phyloP scores from a whole-genome alignment of 1,139 yeast genomes.

The Barnettozyma hawaiiensis region DNA sequence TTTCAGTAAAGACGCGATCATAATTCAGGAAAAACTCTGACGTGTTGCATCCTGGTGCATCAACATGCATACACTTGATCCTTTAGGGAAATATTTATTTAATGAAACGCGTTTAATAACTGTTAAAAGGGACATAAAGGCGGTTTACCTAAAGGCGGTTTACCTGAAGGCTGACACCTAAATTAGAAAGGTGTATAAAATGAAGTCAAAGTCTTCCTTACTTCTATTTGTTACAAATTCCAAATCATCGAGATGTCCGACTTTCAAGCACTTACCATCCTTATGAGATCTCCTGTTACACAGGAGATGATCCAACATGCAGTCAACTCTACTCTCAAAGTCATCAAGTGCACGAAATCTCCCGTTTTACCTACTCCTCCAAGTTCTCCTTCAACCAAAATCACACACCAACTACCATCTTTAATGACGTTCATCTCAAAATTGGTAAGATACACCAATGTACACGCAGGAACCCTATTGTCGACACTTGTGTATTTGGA shows the following conservation, averaged over 20 bases:
- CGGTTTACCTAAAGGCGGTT: too few species aligned
- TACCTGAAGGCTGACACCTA: neutral
- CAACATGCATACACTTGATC: neutral
- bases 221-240: neutral
- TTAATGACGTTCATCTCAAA: constrained; percentile 68
- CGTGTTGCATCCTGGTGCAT: neutral
- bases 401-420: constrained; percentile 43
- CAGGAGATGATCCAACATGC: constrained; percentile 62
- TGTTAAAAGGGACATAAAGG: neutral
- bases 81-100: neutral
- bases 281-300: constrained; percentile 52
- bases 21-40: neutral
- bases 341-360: constrained; percentile 47
- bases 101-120: neutral
- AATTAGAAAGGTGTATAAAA: neutral
- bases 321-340: constrained; percentile 57
- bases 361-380: constrained; percentile 34
- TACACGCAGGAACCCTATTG: constrained; percentile 71
- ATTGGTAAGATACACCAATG: constrained; percentile 66
- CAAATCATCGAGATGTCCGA: constrained; percentile 35
- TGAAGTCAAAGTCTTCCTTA: neutral
- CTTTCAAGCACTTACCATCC: constrained; percentile 49
- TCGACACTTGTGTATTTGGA: constrained; percentile 65
- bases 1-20: neutral
- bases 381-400: constrained; percentile 19